Percentiles rank a stretch among this genome's conserved stretches.
Evolutionary conservation across 805 yeast species (phyloP).

Genomic region (Ogataea pini): DNA sequence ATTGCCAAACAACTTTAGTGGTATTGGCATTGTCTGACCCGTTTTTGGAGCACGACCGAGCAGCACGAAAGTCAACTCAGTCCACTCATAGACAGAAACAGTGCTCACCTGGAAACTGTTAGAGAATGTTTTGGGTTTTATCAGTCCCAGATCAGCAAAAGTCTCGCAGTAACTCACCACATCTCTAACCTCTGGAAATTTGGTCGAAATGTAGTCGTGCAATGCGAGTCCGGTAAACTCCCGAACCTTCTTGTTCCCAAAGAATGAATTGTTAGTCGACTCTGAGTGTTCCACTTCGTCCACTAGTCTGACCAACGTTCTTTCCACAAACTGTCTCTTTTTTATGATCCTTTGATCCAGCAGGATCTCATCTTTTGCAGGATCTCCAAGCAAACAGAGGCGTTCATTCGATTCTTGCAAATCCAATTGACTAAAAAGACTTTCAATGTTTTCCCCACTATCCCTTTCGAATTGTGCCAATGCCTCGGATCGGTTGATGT

Average conservation of each 20-base stretch:
- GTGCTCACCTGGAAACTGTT: constrained; percentile 19
- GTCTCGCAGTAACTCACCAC: constrained; percentile 14
- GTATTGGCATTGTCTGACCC: constrained; percentile 5
- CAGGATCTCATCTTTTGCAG: constrained; percentile 15
- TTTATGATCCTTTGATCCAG: constrained; percentile 10
- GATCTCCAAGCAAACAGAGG: constrained; percentile 18
- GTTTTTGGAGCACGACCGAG: constrained; percentile 10
- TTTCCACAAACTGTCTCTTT: constrained; percentile 11
- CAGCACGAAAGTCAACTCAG: constrained; percentile 14
- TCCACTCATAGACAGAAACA: constrained; percentile 21
- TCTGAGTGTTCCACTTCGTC: constrained; percentile 6
- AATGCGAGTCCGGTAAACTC: constrained; percentile 20
- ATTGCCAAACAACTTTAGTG: constrained; percentile 8
- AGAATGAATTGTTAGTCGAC: constrained; percentile 2
- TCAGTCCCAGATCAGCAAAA: constrained; percentile 14
- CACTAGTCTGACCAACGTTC: constrained; percentile 8
- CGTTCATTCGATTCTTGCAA: constrained; percentile 9
- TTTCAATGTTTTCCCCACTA: constrained; percentile 5
- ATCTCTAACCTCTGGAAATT: constrained; percentile 4
- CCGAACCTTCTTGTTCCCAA: constrained; percentile 9
- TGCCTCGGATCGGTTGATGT: constrained; percentile 19
- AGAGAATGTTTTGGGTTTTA: constrained; percentile 20
- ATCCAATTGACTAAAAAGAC: constrained; percentile 3
- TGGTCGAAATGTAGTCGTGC: constrained; percentile 6
- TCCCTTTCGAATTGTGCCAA: constrained; percentile 20